Evolutionary conservation across 257 asterid species (phyloP).

Genomic region (Misopates orontium): DNA sequence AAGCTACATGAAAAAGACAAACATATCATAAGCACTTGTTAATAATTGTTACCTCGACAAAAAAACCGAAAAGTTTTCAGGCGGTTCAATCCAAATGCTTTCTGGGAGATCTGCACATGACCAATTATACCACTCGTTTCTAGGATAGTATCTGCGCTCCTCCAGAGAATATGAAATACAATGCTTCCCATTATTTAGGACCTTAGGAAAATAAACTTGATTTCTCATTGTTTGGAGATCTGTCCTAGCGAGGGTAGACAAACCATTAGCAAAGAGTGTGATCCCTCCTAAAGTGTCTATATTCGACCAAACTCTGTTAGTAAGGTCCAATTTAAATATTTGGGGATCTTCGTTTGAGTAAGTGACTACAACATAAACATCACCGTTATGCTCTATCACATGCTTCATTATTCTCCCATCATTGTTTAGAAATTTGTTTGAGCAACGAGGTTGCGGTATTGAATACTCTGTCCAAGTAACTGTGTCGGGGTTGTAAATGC

Average conservation of each 20-base stretch:
- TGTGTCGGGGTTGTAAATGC: constrained; percentile 43
- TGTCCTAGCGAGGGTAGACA: constrained; percentile 47
- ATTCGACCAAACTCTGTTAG: constrained; percentile 43
- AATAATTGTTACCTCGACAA: no score
- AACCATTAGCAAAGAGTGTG: constrained; percentile 53
- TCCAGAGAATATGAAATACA: constrained; percentile 52
- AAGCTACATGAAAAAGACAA: no score
- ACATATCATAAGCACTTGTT: no score
- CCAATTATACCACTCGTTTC: constrained; percentile 47
- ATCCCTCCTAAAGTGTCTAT: constrained; percentile 43
- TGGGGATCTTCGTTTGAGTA: constrained; percentile 40
- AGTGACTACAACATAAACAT: constrained; percentile 46
- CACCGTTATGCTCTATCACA: constrained; percentile 57
- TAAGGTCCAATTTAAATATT: constrained; percentile 44
- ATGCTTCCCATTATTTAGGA: constrained; percentile 48
- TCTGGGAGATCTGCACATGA: constrained; percentile 47
- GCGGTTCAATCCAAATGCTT: constrained; percentile 60
- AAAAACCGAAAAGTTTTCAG: no score
- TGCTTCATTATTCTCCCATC: constrained; percentile 52
- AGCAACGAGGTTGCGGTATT: constrained; percentile 45
- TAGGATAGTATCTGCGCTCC: constrained; percentile 46
- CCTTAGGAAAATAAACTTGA: constrained; percentile 51
- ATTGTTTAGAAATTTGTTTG: no score
- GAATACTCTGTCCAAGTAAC: no score
- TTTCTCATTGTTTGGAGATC: constrained; percentile 48